phyloP scores from a whole-genome alignment of 2,329 filamentous ascomycete genomes.

The Neopestalotiopsis sp. region DNA sequence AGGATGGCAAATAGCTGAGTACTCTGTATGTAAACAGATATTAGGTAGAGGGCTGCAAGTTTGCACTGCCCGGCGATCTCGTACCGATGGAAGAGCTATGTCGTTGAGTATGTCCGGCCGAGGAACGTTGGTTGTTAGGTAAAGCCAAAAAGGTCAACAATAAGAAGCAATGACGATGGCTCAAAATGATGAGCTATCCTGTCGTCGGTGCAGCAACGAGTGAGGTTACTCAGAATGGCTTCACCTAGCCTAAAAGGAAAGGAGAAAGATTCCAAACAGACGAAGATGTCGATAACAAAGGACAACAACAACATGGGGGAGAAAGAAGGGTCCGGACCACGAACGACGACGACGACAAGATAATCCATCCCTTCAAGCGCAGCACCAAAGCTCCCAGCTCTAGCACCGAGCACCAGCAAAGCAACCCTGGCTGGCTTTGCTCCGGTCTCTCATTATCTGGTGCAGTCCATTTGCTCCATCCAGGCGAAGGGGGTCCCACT shows the following conservation, averaged over 20 bases:
- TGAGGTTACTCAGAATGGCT: neutral
- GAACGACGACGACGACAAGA: neutral
- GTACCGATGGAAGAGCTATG: neutral
- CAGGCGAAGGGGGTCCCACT: slow-evolving; percentile 7
- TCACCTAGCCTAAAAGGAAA: neutral
- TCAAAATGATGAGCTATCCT: neutral
- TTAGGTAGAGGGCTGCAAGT: neutral
- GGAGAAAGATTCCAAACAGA: neutral
- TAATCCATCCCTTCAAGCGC: neutral
- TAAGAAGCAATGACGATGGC: neutral
- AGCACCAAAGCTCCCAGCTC: neutral
- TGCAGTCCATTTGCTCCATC: neutral
- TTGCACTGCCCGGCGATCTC: neutral
- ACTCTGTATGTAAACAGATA: neutral
- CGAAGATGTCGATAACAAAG: neutral
- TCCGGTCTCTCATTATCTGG: slow-evolving; percentile 5
- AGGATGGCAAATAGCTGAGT: neutral
- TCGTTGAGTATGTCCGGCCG: neutral
- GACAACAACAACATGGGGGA: neutral
- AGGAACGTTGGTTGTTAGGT: neutral
- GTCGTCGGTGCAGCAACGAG: neutral
- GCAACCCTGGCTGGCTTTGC: neutral
- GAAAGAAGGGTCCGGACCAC: neutral
- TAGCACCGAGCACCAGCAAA: neutral
- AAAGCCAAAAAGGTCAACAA: neutral